Conservation (phyloP, 2,329 filamentous ascomycete genomes). For the Epichloe uncinata region DNA sequence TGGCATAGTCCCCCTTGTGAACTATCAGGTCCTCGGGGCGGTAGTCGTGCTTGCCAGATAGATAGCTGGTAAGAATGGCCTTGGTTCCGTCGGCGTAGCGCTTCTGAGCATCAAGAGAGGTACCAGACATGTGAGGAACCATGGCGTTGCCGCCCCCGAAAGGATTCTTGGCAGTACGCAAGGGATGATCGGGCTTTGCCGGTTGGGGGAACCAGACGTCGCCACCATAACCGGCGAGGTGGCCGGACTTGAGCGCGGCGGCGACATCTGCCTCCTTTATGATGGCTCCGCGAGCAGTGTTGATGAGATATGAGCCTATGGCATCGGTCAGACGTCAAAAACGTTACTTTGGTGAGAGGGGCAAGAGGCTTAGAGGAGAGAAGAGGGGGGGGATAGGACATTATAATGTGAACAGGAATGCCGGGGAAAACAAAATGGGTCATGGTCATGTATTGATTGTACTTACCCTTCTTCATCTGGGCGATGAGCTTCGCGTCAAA, state of each 20-base stretch:
- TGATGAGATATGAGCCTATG: slow-evolving; percentile 86
- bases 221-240: slow-evolving; percentile 79
- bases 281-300: slow-evolving; percentile 97
- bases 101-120: slow-evolving; percentile 94
- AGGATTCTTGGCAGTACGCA: slow-evolving; percentile 86
- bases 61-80: slow-evolving; percentile 83
- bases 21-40: slow-evolving; percentile 83
- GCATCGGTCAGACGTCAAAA: background rate
- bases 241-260: slow-evolving; percentile 78
- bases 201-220: slow-evolving; percentile 98
- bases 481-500: slow-evolving; percentile 98
- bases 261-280: slow-evolving; percentile 99
- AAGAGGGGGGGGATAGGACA: no score
- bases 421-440: no score
- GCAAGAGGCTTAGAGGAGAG: background rate
- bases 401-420: no score
- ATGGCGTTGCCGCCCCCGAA: slow-evolving; percentile 98
- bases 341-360: background rate
- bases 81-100: slow-evolving; percentile 81
- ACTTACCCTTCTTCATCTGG: slow-evolving; percentile 93
- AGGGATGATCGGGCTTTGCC: slow-evolving; percentile 80
- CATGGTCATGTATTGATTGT: background rate
- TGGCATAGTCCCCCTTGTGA: slow-evolving; percentile 80
- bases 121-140: slow-evolving; percentile 98
- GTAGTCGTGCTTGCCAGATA: slow-evolving; percentile 80